These are phyloP conservation scores for Iberis pinnata DNA, from an alignment of 345 rosid genomes.

Conservation along the genomic window DNA sequence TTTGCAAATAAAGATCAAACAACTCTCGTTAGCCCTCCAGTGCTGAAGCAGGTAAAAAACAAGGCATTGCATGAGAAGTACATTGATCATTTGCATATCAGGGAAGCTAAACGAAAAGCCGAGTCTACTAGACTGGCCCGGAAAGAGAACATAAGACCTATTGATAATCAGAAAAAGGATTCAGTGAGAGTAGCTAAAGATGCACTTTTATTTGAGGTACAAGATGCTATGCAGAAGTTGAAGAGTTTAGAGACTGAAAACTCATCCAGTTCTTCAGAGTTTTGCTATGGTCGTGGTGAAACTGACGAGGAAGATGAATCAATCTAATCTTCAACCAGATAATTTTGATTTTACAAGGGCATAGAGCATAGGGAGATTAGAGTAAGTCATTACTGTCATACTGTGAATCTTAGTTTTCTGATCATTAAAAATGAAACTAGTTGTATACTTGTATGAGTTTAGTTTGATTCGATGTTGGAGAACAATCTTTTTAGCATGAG, in stretches of 20 bases:
- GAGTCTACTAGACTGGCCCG: constrained; percentile 27
- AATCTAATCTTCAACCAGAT: constrained; percentile 11
- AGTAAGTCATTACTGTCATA: constrained; percentile 2
- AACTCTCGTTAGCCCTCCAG: constrained; percentile 51
- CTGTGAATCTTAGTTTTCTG: constrained; percentile 17
- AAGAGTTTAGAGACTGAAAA: constrained; percentile 33
- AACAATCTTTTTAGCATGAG: too few species aligned
- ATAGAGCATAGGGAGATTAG: constrained; percentile 13
- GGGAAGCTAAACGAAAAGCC: constrained; percentile 76
- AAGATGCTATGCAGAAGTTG: constrained; percentile 55
- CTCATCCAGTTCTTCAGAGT: constrained; percentile 32
- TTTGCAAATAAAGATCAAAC: constrained; percentile 27
- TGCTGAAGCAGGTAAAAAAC: constrained; percentile 57
- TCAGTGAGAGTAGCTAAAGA: constrained; percentile 49
- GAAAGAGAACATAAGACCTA: constrained; percentile 40
- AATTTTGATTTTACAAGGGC: constrained; percentile 10
- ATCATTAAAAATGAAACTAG: too few species aligned
- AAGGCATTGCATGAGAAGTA: constrained; percentile 72
- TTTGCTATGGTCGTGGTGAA: constrained; percentile 24
- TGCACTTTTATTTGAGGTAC: constrained; percentile 44
- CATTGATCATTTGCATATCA: constrained; percentile 56
- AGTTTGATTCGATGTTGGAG: constrained; percentile 3
- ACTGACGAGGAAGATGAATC: constrained; percentile 34
- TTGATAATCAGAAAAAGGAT: constrained; percentile 30
- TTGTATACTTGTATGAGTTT: constrained; percentile 12